phyloP scores from a whole-genome alignment of 768 basidiomycete species.

The Pulveroboletus sp. region DNA sequence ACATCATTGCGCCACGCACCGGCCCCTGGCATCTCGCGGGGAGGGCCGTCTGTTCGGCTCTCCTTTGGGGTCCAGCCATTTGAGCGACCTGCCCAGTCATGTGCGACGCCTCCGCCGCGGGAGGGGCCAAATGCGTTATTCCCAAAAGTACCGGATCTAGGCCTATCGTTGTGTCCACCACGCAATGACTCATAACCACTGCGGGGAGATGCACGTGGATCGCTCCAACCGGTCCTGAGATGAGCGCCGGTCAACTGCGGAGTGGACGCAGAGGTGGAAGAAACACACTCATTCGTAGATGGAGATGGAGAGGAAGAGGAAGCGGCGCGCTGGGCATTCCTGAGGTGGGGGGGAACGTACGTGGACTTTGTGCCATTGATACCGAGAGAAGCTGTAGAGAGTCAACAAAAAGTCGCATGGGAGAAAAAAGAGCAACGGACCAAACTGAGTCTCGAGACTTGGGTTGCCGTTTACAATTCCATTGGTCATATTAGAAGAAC shows the following conservation, averaged over 20 bases:
- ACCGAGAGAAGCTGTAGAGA: constrained; percentile 61
- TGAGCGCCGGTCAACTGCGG: constrained; percentile 19
- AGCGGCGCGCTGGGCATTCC: constrained; percentile 82
- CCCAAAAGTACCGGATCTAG: constrained; percentile 39
- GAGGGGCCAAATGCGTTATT: constrained; percentile 34
- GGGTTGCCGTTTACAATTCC: constrained; percentile 77
- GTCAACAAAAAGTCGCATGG: background rate
- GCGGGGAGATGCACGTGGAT: constrained; percentile 67
- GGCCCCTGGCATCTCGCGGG: constrained; percentile 44
- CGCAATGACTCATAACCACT: constrained; percentile 40
- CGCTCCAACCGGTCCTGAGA: constrained; percentile 69
- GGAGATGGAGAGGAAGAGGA: constrained; percentile 40
- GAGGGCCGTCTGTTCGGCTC: constrained; percentile 33
- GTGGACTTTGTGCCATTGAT: constrained; percentile 67
- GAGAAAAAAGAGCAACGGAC: constrained; percentile 37
- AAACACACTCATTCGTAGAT: constrained; percentile 51
- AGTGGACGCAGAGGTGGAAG: constrained; percentile 10
- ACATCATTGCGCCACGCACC: constrained; percentile 89
- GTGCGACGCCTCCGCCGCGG: constrained; percentile 28
- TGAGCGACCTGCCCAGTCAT: constrained; percentile 42
- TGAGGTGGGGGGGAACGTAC: constrained; percentile 87
- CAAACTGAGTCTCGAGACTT: constrained; percentile 72
- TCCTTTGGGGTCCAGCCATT: constrained; percentile 38
- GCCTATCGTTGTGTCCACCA: constrained; percentile 37
- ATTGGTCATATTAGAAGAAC: constrained; percentile 77